Evolutionary conservation across 805 yeast genomes (phyloP), one percentile per base, ranked within the genome.

Genomic region (Jamesozyma piceae): DNA sequence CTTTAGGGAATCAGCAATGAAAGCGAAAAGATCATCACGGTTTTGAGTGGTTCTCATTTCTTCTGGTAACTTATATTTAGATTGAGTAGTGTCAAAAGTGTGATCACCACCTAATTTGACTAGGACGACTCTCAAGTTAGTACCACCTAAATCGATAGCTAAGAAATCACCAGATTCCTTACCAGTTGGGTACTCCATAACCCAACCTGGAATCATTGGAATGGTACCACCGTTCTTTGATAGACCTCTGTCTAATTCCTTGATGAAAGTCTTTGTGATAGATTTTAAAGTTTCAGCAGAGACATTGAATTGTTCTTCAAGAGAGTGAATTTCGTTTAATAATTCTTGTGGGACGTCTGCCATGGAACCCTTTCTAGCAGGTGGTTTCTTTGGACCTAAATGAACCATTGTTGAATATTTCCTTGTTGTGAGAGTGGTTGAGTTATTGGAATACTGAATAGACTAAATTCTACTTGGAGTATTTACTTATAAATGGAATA

Each of bases 161-260:
- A 90, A 68, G 66, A 74, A 90, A 52, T 86, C 80, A 51, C 98
- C 98, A 34, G 73, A 74, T 65, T 90, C 98, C 52, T 78, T 68
- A 51, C 98, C 98, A 39, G 90, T 81, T 51, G 97, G 97, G 71
- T 72, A 82, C 58, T 83, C 94, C 73, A 88, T 71, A 43, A 90
- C 97, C 97, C 97, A 90, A 48, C 94, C 85, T 38, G 95, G 95
- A 60, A 82, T 88, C 97, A 90, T 90, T 48, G 98, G 97, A 58
- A 87, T 86, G 63, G 81, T 82, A 45, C 92, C 94, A 41, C 92
- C 90, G 44, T 72, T 64, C 58, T 74, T 72, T 46, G 80, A 72
- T 52, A 83, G 73, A 47, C 97, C 97, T 64, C 83, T 83, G 49
- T 79, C 77, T 55, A 90, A 76, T 67, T 90, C 97, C 21, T 62